A percentile compares a stretch with the other conserved stretches of the same genome.
phyloP scores from a whole-genome alignment of 2,329 filamentous ascomycete genomes.

The Helotiales sp. region DNA sequence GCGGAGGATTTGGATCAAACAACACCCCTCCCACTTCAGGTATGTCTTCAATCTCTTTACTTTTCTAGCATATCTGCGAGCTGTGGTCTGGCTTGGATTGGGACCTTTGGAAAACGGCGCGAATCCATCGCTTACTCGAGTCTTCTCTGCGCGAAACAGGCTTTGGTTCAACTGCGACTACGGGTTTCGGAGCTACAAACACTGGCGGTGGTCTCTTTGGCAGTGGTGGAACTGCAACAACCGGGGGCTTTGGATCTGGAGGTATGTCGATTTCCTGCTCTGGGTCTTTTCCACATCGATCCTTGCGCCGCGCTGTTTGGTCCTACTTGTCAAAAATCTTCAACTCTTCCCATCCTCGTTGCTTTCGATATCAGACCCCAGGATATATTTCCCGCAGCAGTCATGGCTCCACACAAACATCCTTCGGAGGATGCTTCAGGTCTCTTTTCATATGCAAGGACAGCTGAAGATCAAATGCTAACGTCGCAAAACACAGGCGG shows the following conservation, averaged over 20 bases:
- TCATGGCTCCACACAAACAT: constrained; percentile 3
- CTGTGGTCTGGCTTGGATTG: constrained; percentile 25
- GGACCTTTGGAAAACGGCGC: constrained; percentile 28
- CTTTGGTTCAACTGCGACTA: constrained; percentile 49
- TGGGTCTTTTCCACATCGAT: constrained; percentile 32
- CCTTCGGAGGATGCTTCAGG: not conserved
- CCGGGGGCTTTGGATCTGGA: constrained; percentile 44
- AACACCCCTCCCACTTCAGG: constrained; percentile 42
- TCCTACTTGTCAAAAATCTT: constrained; percentile 14
- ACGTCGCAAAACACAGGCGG: constrained; percentile 34
- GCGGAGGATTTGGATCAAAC: constrained; percentile 58
- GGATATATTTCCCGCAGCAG: not conserved
- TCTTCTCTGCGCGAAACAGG: constrained; percentile 43
- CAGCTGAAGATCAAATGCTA: constrained; percentile 27
- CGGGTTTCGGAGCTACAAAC: constrained; percentile 48
- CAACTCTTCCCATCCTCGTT: constrained; percentile 6
- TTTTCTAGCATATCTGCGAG: constrained; percentile 18
- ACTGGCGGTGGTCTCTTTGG: constrained; percentile 49
- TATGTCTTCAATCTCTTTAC: constrained; percentile 37
- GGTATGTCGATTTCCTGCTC: constrained; percentile 45
- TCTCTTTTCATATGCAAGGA: not conserved
- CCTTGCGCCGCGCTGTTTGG: constrained; percentile 19
- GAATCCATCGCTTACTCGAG: constrained; percentile 44
- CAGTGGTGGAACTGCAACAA: constrained; percentile 44
- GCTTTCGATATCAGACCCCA: not conserved